Evolutionary conservation across 352 stramenopile genomes (phyloP).

Genomic region (Pseudoperonospora humuli): DNA sequence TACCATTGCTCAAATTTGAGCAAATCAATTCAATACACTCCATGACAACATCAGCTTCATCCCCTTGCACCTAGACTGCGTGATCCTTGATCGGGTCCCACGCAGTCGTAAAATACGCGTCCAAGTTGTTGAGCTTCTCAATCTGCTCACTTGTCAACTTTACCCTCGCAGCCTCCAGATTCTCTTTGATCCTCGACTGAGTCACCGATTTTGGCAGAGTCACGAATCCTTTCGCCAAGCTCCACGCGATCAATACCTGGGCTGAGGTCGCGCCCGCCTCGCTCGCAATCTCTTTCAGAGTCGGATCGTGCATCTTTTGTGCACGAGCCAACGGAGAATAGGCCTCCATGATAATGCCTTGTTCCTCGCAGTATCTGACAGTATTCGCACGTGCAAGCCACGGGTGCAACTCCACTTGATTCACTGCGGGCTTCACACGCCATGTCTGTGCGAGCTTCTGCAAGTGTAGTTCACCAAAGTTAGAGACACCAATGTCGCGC

Average conservation of each 20-base stretch:
- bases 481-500: too few species aligned
- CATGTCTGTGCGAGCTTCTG: conserved; percentile 52
- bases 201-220: too few species aligned
- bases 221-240: too few species aligned
- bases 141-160: conserved; percentile 37
- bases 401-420: conserved; percentile 78
- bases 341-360: conserved; percentile 43
- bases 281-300: conserved; percentile 35
- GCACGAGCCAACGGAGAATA: conserved; percentile 47
- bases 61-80: conserved; percentile 20
- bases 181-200: too few species aligned
- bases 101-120: conserved; percentile 41
- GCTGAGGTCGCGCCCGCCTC: conserved; percentile 29
- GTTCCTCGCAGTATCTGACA: conserved; percentile 45
- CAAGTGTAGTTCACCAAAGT: conserved; percentile 44
- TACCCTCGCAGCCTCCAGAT: too few species aligned
- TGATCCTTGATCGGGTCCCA: conserved; percentile 53
- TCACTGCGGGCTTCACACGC: conserved; percentile 50
- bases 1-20: too few species aligned
- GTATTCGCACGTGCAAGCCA: conserved; percentile 60
- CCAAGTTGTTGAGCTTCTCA: conserved; percentile 31
- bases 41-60: not conserved
- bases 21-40: not conserved
- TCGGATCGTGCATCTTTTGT: conserved; percentile 32
- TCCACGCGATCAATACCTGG: too few species aligned